Percentiles rank a stretch among this genome's conserved stretches.
These are phyloP conservation scores for Coccomyxa subellipsoidea DNA, from an alignment of 163 green algal species.

Conservation along the genomic window DNA sequence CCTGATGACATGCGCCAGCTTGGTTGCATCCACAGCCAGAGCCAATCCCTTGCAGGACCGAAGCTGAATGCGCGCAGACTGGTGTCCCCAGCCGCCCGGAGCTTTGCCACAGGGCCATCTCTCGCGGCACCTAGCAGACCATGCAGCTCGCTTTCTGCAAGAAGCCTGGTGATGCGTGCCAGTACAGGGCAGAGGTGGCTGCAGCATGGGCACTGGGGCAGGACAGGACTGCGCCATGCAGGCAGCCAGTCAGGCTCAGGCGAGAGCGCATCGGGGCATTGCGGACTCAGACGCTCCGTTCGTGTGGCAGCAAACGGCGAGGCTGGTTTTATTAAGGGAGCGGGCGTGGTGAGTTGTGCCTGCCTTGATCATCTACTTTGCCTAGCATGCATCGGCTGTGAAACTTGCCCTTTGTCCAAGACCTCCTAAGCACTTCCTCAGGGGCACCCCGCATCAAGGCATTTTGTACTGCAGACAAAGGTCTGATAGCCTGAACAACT, in stretches of 20 bases:
- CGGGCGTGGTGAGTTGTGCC: background rate
- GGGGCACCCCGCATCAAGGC: too few relatives aligned
- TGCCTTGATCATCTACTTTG: background rate
- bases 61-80: too few relatives aligned
- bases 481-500: too few relatives aligned
- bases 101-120: too few relatives aligned
- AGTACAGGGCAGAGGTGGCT: background rate
- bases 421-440: too few relatives aligned
- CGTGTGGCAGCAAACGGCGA: background rate
- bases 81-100: background rate
- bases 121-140: too few relatives aligned
- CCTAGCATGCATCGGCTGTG: too few relatives aligned
- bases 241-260: background rate
- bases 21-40: background rate
- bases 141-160: background rate
- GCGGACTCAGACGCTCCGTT: background rate
- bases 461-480: too few relatives aligned
- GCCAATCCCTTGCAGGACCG: too few relatives aligned
- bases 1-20: too few relatives aligned
- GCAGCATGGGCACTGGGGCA: background rate
- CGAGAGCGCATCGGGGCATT: background rate
- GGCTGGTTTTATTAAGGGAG: background rate
- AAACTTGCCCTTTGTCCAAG: too few relatives aligned
- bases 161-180: background rate
- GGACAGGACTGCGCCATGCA: background rate